phyloP scores from a whole-genome alignment of 768 basidiomycete species.

The Mycena maculata region DNA sequence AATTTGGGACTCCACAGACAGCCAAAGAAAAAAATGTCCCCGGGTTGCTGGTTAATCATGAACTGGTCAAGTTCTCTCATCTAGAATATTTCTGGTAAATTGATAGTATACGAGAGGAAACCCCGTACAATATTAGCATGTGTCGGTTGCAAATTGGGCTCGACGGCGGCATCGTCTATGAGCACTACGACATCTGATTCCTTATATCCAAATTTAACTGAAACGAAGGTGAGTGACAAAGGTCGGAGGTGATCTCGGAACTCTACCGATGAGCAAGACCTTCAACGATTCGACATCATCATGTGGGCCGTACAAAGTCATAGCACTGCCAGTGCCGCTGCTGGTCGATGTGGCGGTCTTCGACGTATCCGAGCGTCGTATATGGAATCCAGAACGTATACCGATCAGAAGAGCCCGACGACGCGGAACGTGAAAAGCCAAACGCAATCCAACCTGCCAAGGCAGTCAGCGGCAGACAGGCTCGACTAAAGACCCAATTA shows the following conservation, averaged over 20 bases:
- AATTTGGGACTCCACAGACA: not conserved
- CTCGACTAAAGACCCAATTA: too few species aligned
- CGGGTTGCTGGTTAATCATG: not conserved
- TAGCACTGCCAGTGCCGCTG: too few species aligned
- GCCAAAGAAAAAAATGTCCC: constrained; percentile 8
- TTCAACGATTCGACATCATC: not conserved
- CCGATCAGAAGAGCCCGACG: constrained; percentile 3
- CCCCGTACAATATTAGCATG: not conserved
- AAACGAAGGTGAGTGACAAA: too few species aligned
- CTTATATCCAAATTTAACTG: not conserved
- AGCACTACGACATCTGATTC: not conserved
- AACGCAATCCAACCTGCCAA: not conserved
- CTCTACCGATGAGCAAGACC: not conserved
- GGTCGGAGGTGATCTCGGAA: not conserved
- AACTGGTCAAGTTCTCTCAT: constrained; percentile 9
- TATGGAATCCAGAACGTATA: not conserved
- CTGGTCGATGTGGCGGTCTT: not conserved
- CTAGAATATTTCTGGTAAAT: not conserved
- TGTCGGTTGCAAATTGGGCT: not conserved
- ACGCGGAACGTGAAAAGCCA: constrained; percentile 1
- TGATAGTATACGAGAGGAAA: not conserved
- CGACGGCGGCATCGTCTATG: not conserved
- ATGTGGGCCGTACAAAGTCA: not conserved
- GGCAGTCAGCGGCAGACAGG: too few species aligned
- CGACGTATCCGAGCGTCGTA: not conserved